Evolutionary conservation across 2,329 filamentous ascomycete genomes (phyloP).

Genomic region (Diaporthe citrichinensis): DNA sequence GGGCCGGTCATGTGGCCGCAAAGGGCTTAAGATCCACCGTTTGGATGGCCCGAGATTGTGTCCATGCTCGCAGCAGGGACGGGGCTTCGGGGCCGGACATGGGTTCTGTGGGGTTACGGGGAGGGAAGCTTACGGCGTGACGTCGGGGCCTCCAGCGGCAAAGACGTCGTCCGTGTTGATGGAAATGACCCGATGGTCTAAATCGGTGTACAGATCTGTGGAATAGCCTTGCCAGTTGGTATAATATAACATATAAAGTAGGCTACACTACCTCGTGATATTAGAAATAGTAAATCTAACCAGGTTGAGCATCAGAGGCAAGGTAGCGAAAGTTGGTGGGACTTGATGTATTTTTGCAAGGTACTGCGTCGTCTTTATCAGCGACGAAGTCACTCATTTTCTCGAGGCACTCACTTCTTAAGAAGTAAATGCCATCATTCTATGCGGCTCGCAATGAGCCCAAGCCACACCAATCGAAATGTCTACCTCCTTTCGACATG

Average conservation of each 20-base stretch:
- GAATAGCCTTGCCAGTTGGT: background rate
- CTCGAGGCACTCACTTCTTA: background rate
- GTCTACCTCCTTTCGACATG: constrained; percentile 14
- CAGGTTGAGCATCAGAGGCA: background rate
- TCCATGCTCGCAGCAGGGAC: background rate
- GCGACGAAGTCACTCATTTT: background rate
- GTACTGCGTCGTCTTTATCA: background rate
- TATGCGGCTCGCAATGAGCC: background rate
- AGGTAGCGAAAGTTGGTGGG: background rate
- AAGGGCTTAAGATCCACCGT: background rate
- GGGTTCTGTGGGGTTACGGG: background rate
- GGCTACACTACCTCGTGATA: background rate
- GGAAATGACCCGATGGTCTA: background rate
- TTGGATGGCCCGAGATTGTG: background rate
- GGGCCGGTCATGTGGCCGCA: constrained; percentile 1
- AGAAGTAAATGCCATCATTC: background rate
- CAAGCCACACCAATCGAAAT: constrained; percentile 5
- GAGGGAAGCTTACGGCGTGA: background rate
- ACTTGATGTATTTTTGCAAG: constrained; percentile 4
- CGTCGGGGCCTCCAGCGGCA: background rate
- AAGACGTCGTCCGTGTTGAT: background rate
- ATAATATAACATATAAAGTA: background rate
- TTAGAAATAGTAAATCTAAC: background rate
- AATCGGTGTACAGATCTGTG: background rate
- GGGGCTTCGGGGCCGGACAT: background rate